Evolutionary conservation across 768 basidiomycete genomes (phyloP).

Genomic region (Lactarius sanguifluus): DNA sequence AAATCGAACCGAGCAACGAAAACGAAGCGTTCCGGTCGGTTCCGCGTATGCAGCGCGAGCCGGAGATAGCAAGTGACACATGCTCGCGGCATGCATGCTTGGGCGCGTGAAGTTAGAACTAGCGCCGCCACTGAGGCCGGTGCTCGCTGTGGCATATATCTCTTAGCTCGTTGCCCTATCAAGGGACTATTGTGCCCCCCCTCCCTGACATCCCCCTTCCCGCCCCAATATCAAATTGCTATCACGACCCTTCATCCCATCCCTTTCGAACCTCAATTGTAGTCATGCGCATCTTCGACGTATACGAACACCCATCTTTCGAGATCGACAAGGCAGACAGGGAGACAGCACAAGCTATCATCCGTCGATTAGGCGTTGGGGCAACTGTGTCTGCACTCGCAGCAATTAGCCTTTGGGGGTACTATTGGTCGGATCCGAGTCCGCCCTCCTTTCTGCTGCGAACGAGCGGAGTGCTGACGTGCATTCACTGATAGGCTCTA

Average conservation of each 20-base stretch:
- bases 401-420: slow-evolving; percentile 27
- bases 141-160: slow-evolving; percentile 5
- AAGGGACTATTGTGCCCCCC: not conserved
- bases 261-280: not conserved
- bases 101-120: not conserved
- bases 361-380: slow-evolving; percentile 26
- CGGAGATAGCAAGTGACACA: slow-evolving; percentile 1
- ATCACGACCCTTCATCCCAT: not conserved
- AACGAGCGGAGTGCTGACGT: not conserved
- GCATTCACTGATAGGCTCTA: slow-evolving; percentile 7
- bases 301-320: slow-evolving; percentile 31
- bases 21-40: not conserved
- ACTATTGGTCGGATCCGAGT: slow-evolving; percentile 25
- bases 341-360: slow-evolving; percentile 7
- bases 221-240: not conserved
- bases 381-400: slow-evolving; percentile 22
- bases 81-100: not conserved
- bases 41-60: not conserved
- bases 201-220: not conserved
- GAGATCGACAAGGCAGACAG: slow-evolving; percentile 21
- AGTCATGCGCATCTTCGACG: slow-evolving; percentile 28
- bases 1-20: slow-evolving; percentile 1
- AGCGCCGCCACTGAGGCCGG: not conserved
- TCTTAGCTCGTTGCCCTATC: not conserved
- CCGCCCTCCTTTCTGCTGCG: slow-evolving; percentile 11